Conservation (phyloP, 345 rosid species). For the Populus euphratica region DNA sequence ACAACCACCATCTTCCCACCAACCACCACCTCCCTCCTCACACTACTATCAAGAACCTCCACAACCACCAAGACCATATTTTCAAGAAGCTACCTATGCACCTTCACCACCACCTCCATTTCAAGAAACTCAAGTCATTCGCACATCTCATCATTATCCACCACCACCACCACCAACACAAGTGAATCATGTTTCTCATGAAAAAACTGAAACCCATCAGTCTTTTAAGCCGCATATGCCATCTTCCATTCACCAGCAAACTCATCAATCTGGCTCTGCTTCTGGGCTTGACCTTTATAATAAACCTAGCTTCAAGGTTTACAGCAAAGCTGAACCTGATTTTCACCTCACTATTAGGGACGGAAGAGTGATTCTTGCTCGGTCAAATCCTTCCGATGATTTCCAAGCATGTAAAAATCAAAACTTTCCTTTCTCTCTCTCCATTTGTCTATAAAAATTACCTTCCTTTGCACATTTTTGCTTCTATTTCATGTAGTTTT, state of each 20-base stretch:
- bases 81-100: slow-evolving; percentile 11
- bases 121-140: slow-evolving; percentile 14
- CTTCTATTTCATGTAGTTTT: neutral
- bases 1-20: slow-evolving; percentile 19
- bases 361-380: slow-evolving; percentile 60
- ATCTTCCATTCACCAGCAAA: slow-evolving; percentile 34
- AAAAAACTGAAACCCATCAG: slow-evolving; percentile 28
- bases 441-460: neutral
- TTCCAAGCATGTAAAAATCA: slow-evolving; percentile 42
- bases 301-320: slow-evolving; percentile 52
- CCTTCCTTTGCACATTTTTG: neutral
- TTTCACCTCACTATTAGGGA: slow-evolving; percentile 55
- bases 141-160: slow-evolving; percentile 14
- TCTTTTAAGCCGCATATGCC: slow-evolving; percentile 36
- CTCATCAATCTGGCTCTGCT: slow-evolving; percentile 25
- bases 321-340: slow-evolving; percentile 56
- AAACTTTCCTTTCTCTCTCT: neutral
- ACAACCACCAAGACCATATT: slow-evolving; percentile 27
- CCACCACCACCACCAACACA: slow-evolving; percentile 39
- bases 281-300: slow-evolving; percentile 38
- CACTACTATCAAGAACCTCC: slow-evolving; percentile 19
- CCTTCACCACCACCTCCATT: slow-evolving; percentile 11
- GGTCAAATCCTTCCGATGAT: slow-evolving; percentile 49
- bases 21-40: slow-evolving; percentile 10
- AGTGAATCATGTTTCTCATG: slow-evolving; percentile 47